Percentiles rank a stretch among this genome's conserved stretches.
Conservation (phyloP, 805 yeast genomes). For the Cyberlindnera meyerae region DNA sequence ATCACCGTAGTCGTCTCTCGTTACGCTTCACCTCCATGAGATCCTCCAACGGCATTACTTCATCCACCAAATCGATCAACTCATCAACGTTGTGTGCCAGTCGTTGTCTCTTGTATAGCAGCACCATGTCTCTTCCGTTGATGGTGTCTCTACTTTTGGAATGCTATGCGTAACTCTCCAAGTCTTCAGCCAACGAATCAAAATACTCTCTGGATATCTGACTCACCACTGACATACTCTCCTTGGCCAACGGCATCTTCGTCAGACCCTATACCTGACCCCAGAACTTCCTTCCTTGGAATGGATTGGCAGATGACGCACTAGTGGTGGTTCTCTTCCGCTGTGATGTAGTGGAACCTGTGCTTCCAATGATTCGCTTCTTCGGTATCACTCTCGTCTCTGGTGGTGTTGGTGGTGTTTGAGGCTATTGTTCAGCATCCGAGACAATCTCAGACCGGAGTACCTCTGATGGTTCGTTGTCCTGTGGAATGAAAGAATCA, state of each 20-base stretch:
- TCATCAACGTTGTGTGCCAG: conserved; percentile 15
- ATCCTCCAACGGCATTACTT: conserved; percentile 28
- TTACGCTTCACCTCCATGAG: conserved; percentile 19
- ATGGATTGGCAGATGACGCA: not conserved
- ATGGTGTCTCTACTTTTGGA: conserved; percentile 24
- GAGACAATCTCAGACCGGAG: no score
- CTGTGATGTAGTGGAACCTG: not conserved
- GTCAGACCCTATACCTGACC: conserved; percentile 10
- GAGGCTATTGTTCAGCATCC: conserved; percentile 1
- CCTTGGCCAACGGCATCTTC: conserved; percentile 14
- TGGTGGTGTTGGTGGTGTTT: conserved; percentile 7
- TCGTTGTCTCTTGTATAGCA: conserved; percentile 30
- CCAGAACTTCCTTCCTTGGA: conserved; percentile 5
- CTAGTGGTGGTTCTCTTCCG: not conserved
- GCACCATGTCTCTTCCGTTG: conserved; percentile 23
- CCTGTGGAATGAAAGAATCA: not conserved
- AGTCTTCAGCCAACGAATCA: conserved; percentile 28
- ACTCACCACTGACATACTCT: conserved; percentile 20
- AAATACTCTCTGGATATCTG: conserved; percentile 27
- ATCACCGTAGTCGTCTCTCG: conserved; percentile 2
- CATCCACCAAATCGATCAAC: conserved; percentile 25
- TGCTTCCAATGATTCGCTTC: not conserved
- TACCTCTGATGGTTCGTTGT: no score
- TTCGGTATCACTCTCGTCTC: not conserved
- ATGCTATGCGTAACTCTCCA: conserved; percentile 32